phyloP scores from a whole-genome alignment of 176 grass and related monocot genomes.

The Carex parvula region DNA sequence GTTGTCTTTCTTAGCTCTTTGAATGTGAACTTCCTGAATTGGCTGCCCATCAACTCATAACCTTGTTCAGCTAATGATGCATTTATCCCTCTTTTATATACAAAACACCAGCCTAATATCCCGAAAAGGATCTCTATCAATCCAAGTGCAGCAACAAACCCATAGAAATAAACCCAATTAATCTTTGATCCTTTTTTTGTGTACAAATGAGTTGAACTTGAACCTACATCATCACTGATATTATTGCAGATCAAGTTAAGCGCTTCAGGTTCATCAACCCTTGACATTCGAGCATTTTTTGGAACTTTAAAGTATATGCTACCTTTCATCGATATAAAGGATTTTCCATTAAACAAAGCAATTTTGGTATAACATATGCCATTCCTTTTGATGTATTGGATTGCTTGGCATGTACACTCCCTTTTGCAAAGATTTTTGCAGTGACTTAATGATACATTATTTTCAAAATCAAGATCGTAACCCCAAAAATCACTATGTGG shows the following conservation, averaged over 20 bases:
- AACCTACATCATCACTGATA: neutral
- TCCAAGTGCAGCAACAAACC: constrained; percentile 8
- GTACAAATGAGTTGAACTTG: neutral
- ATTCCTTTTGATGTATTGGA: neutral
- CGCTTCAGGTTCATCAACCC: neutral
- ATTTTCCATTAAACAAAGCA: constrained; percentile 27
- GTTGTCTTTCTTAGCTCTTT: constrained; percentile 25
- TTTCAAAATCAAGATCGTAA: neutral
- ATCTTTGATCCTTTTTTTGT: neutral
- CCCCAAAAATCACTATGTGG: constrained; percentile 26
- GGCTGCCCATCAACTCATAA: constrained; percentile 17
- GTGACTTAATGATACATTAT: neutral
- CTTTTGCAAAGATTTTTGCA: constrained; percentile 18
- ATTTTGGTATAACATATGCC: neutral
- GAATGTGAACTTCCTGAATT: constrained; percentile 30
- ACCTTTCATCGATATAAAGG: neutral
- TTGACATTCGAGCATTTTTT: neutral
- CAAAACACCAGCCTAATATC: constrained; percentile 10
- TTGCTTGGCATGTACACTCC: constrained; percentile 15
- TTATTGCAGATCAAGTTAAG: neutral
- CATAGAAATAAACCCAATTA: constrained; percentile 27
- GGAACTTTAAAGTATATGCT: constrained; percentile 13
- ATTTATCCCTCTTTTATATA: neutral
- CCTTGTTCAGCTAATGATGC: constrained; percentile 16
- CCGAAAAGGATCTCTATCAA: constrained; percentile 23